A percentile compares a stretch with the other conserved stretches of the same genome.
Conservation (phyloP, 257 asterid genomes). For the Henckelia pumila region DNA sequence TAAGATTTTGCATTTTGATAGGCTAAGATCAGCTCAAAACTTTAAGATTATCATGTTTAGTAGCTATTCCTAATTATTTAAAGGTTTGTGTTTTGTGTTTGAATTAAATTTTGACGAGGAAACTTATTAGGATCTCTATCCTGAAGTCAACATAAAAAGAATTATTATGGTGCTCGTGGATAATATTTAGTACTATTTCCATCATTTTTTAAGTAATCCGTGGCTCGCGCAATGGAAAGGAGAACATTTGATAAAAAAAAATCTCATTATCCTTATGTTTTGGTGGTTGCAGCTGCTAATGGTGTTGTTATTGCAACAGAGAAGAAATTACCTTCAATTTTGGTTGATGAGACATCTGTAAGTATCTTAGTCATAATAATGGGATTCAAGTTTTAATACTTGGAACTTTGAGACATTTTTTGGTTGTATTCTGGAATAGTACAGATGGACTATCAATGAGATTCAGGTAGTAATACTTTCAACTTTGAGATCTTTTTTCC, state of each 20-base stretch:
- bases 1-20: no score
- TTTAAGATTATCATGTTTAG: no score
- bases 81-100: not conserved
- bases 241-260: not conserved
- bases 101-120: not conserved
- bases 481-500: not conserved
- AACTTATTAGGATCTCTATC: not conserved
- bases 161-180: not conserved
- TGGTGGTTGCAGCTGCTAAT: conserved; percentile 79
- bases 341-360: conserved; percentile 97
- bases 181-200: not conserved
- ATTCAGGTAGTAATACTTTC: no score
- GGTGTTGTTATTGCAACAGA: conserved; percentile 95
- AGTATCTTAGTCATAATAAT: conserved; percentile 33
- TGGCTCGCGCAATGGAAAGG: not conserved
- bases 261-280: conserved; percentile 17
- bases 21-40: not conserved
- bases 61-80: no score
- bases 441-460: not conserved
- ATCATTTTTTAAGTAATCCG: not conserved
- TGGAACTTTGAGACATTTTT: not conserved
- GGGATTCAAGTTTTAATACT: not conserved
- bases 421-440: not conserved
- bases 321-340: conserved; percentile 91
- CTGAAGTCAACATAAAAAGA: not conserved